A percentile compares a stretch with the other conserved stretches of the same genome.
These are phyloP conservation scores for Nyctanthes arbortristis DNA, from an alignment of 257 asterid species.

Conservation along the genomic window DNA sequence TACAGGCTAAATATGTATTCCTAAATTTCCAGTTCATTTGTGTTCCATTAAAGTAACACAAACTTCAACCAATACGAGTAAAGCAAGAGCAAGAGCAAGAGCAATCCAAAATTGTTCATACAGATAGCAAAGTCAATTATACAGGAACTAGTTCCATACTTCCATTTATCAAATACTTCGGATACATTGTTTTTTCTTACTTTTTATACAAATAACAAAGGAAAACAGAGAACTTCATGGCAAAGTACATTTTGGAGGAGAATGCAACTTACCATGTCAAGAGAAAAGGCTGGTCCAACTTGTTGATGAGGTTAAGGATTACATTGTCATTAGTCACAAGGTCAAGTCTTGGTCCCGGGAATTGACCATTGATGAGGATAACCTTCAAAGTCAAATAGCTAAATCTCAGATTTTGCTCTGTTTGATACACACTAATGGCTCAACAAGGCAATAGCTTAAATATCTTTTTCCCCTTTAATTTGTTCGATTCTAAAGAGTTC, in stretches of 20 bases:
- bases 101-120: no score
- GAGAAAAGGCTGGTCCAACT: constrained; percentile 82
- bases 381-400: constrained; percentile 52
- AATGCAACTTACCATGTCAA: constrained; percentile 74
- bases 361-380: constrained; percentile 86
- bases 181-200: no score
- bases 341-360: constrained; percentile 93
- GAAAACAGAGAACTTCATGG: neutral
- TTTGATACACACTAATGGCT: constrained; percentile 1
- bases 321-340: constrained; percentile 87
- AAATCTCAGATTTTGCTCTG: neutral
- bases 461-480: neutral
- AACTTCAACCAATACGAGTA: neutral
- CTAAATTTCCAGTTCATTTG: neutral
- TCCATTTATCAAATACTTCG: no score
- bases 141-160: no score
- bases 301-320: constrained; percentile 68
- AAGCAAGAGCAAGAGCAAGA: no score
- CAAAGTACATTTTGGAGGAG: neutral
- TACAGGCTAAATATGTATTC: neutral
- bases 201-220: neutral
- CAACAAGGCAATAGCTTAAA: neutral
- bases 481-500: no score
- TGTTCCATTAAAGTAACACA: neutral
- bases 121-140: no score